These are phyloP conservation scores for Lachnellula subtilissima DNA, from an alignment of 2,329 filamentous ascomycete species.

Conservation along the genomic window DNA sequence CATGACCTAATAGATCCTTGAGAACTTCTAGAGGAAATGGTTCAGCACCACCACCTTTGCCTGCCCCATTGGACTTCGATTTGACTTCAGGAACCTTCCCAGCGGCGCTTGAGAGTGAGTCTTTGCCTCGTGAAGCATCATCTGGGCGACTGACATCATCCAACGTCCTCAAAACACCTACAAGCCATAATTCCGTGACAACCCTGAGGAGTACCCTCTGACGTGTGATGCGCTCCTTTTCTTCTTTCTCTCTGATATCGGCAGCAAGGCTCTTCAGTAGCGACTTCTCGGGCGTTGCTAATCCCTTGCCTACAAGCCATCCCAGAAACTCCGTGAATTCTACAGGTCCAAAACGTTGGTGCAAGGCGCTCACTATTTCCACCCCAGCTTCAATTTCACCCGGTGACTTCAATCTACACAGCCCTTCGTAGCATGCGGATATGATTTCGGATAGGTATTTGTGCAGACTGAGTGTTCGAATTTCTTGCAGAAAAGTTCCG, in stretches of 20 bases:
- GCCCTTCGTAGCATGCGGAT: slow-evolving; percentile 88
- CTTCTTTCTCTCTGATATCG: slow-evolving; percentile 88
- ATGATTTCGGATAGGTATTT: slow-evolving; percentile 98
- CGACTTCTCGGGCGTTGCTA: slow-evolving; percentile 85
- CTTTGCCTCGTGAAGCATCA: slow-evolving; percentile 51
- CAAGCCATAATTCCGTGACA: slow-evolving; percentile 93
- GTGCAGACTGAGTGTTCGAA: slow-evolving; percentile 83
- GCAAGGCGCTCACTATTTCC: slow-evolving; percentile 89
- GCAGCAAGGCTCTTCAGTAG: slow-evolving; percentile 70
- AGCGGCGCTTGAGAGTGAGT: slow-evolving; percentile 39
- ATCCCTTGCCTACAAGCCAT: slow-evolving; percentile 86
- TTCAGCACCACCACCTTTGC: slow-evolving; percentile 67
- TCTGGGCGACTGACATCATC: slow-evolving; percentile 60
- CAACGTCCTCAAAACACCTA: slow-evolving; percentile 78
- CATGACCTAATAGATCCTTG: slow-evolving; percentile 90
- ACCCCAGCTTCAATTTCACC: slow-evolving; percentile 90
- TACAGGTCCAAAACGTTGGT: slow-evolving; percentile 84
- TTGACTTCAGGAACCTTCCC: slow-evolving; percentile 60
- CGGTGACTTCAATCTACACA: slow-evolving; percentile 85
- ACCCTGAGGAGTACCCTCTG: slow-evolving; percentile 84
- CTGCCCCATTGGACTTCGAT: slow-evolving; percentile 48
- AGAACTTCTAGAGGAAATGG: slow-evolving; percentile 96
- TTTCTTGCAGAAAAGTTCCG: slow-evolving; percentile 81
- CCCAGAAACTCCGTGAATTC: slow-evolving; percentile 90
- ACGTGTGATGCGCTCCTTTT: slow-evolving; percentile 84